phyloP scores from a whole-genome alignment of 345 rosid genomes.

The Cardiospermum halicacabum region DNA sequence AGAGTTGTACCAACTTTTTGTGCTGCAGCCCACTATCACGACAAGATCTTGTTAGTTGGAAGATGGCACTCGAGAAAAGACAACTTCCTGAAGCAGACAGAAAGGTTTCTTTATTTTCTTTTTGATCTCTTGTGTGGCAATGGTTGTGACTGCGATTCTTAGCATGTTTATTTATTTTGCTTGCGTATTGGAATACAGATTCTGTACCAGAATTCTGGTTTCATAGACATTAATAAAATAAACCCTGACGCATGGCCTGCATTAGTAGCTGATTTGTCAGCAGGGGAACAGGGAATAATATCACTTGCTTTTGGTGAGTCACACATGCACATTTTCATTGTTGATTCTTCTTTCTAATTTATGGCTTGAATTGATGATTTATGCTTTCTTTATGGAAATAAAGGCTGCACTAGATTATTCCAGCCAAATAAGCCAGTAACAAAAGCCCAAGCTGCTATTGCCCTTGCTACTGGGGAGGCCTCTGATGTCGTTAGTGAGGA shows the following conservation, averaged over 20 bases:
- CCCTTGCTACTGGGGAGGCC: conserved; percentile 84
- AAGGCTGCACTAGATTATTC: conserved; percentile 87
- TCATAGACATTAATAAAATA: conserved; percentile 72
- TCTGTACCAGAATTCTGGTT: conserved; percentile 70
- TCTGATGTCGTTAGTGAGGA: conserved; percentile 76
- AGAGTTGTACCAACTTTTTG: conserved; percentile 16
- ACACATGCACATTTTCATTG: conserved; percentile 18
- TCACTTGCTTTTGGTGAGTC: conserved; percentile 87
- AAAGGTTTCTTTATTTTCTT: conserved; percentile 40
- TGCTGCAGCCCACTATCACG: conserved; percentile 68
- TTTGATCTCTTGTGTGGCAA: not conserved
- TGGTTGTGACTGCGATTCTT: not conserved
- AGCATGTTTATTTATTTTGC: conserved; percentile 10
- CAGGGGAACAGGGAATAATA: conserved; percentile 82
- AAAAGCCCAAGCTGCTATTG: conserved; percentile 91
- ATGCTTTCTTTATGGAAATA: conserved; percentile 3
- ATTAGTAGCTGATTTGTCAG: conserved; percentile 74
- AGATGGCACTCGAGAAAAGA: conserved; percentile 80
- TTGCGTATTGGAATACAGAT: conserved; percentile 32
- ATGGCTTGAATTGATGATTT: conserved; percentile 14
- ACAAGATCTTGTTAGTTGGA: conserved; percentile 96
- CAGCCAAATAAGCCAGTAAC: conserved; percentile 94
- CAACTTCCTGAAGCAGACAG: conserved; percentile 81
- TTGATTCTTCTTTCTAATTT: conserved; percentile 9
- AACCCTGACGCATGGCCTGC: conserved; percentile 95